Percentiles rank a stretch among this genome's conserved stretches.
Conservation (phyloP, 148 eudicot genomes). For the Rhododendron ovatum region DNA sequence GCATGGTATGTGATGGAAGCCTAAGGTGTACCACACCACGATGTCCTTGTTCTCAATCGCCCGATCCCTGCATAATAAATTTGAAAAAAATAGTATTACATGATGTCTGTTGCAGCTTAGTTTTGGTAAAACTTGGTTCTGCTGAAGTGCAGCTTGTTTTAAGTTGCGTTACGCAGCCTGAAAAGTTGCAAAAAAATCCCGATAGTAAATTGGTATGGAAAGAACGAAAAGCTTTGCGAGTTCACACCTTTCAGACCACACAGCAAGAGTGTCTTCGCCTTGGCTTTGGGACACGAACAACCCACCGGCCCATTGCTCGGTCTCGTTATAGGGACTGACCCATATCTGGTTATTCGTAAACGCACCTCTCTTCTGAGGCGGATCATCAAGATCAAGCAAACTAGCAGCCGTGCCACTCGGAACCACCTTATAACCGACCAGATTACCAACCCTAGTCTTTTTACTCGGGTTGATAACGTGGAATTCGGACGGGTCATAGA, state of each 20-base stretch:
- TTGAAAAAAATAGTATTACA: no score
- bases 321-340: conserved; percentile 82
- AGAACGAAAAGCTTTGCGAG: neutral
- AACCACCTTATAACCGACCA: conserved; percentile 89
- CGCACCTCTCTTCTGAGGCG: conserved; percentile 85
- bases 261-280: conserved; percentile 85
- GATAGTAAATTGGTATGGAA: neutral
- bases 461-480: conserved; percentile 74
- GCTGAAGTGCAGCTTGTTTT: neutral
- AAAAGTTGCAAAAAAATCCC: neutral
- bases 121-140: neutral
- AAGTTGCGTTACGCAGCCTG: neutral
- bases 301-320: conserved; percentile 96
- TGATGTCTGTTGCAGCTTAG: neutral
- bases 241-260: conserved; percentile 81
- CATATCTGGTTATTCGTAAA: conserved; percentile 94
- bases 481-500: conserved; percentile 79
- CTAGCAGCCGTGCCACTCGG: conserved; percentile 89
- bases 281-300: conserved; percentile 75
- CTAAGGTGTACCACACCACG: conserved; percentile 88
- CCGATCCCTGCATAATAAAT: conserved; percentile 63
- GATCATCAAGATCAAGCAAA: conserved; percentile 79
- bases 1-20: conserved; percentile 90
- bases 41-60: conserved; percentile 77
- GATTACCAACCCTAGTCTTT: conserved; percentile 77